Base-by-base conservation (phyloP, 768 basidiomycete genomes). In the Rubroboletus satanas region DNA sequence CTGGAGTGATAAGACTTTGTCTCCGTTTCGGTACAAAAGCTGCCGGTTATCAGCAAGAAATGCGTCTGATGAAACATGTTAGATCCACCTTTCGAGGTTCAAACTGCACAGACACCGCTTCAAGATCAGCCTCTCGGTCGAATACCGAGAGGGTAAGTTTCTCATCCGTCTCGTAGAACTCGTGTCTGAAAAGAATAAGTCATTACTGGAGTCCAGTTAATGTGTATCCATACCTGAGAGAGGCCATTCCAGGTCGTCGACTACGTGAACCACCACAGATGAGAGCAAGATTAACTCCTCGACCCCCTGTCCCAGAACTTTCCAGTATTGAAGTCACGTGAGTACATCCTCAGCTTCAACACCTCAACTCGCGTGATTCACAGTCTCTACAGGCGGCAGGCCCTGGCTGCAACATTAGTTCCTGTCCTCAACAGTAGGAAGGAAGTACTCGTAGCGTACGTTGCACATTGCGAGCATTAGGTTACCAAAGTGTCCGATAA, bases 101-200 rank as follows among this genome's bases (percentile, higher is more conserved):
- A 57, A 93, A 86, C 36, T 75, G 67, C 62, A 93, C 71, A 15
- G 75, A 75, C 48, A 91, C 81, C 61, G 81, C 70, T 26, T 73
- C 77, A 14, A 86, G 80, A 69, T 91, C 83, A 38, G 83, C 90
- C 61, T 83, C 83, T 61, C 83, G 82, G 73, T 93, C 86, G 64
- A 92, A 93, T 64, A 93, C 76, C 52, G 88, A 85, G 63, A 93
- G 67, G 18, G 76, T 87, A 52, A 92, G 67, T 58, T 66, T 77
- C 56, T 92, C 88, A 61, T 93, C 90, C 12, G 85, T 88, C 72
- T 93, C 91, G 71, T 93, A 93, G 70, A 88, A 93, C 69, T 91
- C 90, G 74, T 93, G 84, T 70, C 90, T 91, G 29, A 36, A 29
- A 23, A 39, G 48, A 41, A 45, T 60, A 11, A 50, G 52, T 17